Conservation (phyloP, 1,284 basidiomycete genomes). For the Mrakiaceae sp. region DNA sequence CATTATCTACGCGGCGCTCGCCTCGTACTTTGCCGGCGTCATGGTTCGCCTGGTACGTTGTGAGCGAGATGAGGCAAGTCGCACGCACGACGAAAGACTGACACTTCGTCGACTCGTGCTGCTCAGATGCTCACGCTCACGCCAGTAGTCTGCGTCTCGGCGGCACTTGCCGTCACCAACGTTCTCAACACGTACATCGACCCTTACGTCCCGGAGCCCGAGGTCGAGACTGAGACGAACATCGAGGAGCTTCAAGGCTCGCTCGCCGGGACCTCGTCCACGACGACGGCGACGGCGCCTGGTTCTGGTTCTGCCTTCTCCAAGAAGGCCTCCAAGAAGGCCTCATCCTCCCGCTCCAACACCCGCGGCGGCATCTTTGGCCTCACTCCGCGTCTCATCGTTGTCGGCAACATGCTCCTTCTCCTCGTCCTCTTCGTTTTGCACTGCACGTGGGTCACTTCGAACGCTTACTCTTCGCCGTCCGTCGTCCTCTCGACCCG, state of each 20-base stretch:
- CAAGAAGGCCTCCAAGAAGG: constrained; percentile 53
- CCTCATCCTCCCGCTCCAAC: constrained; percentile 22
- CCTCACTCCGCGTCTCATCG: constrained; percentile 66
- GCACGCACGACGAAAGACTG: background rate
- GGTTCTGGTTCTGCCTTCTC: constrained; percentile 30
- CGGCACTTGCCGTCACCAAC: constrained; percentile 81
- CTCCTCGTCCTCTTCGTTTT: constrained; percentile 82
- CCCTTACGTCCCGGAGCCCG: constrained; percentile 34
- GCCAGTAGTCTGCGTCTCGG: constrained; percentile 79
- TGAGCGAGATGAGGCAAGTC: background rate
- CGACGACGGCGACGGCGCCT: constrained; percentile 26
- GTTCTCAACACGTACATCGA: constrained; percentile 84
- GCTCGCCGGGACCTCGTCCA: constrained; percentile 31
- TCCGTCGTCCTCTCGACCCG: constrained; percentile 85
- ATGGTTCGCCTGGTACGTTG: constrained; percentile 25
- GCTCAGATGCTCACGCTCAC: constrained; percentile 81
- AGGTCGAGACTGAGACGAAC: constrained; percentile 15
- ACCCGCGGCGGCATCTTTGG: constrained; percentile 60
- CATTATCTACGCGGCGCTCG: constrained; percentile 93
- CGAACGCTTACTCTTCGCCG: constrained; percentile 90
- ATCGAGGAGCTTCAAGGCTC: constrained; percentile 46
- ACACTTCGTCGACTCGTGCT: background rate
- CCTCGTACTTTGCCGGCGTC: constrained; percentile 92
- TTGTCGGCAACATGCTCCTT: constrained; percentile 63
- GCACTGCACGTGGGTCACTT: constrained; percentile 96